These are phyloP conservation scores for Cystobasidium pallidum DNA, from an alignment of 1,284 basidiomycete genomes.

Conservation along the genomic window DNA sequence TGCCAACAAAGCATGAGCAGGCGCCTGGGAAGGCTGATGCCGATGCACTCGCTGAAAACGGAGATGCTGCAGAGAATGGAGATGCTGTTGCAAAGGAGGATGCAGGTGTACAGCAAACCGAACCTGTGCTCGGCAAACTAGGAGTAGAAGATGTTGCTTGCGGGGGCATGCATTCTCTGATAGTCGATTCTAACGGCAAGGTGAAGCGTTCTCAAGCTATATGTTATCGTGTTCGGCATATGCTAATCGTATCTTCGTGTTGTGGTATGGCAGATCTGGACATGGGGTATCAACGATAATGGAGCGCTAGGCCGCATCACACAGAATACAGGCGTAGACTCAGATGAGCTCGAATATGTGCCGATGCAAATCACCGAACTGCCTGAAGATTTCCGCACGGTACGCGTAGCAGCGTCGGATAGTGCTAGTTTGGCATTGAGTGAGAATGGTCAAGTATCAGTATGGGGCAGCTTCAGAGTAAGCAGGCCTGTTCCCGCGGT, in stretches of 20 bases:
- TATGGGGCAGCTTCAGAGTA: slow-evolving; percentile 92
- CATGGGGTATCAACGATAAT: slow-evolving; percentile 89
- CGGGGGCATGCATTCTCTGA: slow-evolving; percentile 82
- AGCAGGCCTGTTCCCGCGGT: slow-evolving; percentile 54
- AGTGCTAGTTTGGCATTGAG: slow-evolving; percentile 56
- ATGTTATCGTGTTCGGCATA: background rate
- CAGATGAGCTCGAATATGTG: slow-evolving; percentile 76
- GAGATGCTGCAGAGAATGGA: slow-evolving; percentile 39
- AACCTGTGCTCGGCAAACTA: slow-evolving; percentile 62
- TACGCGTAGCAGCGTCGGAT: slow-evolving; percentile 58
- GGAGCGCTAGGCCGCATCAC: slow-evolving; percentile 86
- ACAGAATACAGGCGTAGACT: slow-evolving; percentile 66
- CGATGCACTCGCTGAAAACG: slow-evolving; percentile 5
- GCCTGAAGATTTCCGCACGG: slow-evolving; percentile 74
- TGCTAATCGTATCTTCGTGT: background rate
- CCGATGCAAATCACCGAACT: slow-evolving; percentile 68
- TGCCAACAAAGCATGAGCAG: background rate
- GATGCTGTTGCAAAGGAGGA: too few species aligned
- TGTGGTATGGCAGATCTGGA: slow-evolving; percentile 66
- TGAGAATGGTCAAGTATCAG: slow-evolving; percentile 68
- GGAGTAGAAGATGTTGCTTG: slow-evolving; percentile 75
- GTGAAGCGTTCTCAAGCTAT: slow-evolving; percentile 57
- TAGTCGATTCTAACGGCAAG: slow-evolving; percentile 79
- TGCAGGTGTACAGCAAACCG: slow-evolving; percentile 47
- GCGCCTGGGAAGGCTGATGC: background rate